These are phyloP conservation scores for Claviceps sp. DNA, from an alignment of 2,329 filamentous ascomycete species.

Conservation along the genomic window DNA sequence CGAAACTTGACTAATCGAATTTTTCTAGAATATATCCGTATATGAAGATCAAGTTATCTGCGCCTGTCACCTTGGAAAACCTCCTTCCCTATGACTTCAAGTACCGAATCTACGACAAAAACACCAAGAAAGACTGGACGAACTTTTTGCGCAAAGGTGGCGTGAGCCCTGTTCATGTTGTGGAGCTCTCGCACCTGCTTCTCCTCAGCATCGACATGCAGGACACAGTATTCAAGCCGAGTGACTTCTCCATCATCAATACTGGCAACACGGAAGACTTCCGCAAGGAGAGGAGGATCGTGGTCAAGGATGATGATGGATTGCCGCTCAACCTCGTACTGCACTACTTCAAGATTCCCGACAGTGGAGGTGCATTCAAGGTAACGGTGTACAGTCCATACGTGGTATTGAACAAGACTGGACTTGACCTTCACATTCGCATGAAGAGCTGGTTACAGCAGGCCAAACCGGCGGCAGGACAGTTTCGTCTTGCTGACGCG, in stretches of 20 bases:
- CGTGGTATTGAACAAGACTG: constrained; percentile 89
- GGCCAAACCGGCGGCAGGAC: constrained; percentile 70
- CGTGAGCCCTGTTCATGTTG: constrained; percentile 91
- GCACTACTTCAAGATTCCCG: constrained; percentile 80
- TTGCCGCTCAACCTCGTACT: constrained; percentile 69
- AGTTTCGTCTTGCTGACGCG: constrained; percentile 44
- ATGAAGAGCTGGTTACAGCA: constrained; percentile 82
- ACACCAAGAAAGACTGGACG: constrained; percentile 96
- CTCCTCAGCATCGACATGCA: constrained; percentile 93
- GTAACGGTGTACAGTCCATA: constrained; percentile 93
- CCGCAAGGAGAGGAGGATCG: constrained; percentile 62
- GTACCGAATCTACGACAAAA: constrained; percentile 97
- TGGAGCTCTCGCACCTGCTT: constrained; percentile 86
- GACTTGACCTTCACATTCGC: constrained; percentile 73
- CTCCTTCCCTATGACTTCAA: constrained; percentile 96
- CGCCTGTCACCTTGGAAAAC: constrained; percentile 89
- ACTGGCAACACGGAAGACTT: constrained; percentile 80
- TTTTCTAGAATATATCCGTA: constrained; percentile 64
- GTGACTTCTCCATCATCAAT: constrained; percentile 96
- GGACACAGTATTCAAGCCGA: constrained; percentile 85
- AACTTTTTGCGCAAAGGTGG: constrained; percentile 96
- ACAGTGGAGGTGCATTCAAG: constrained; percentile 91
- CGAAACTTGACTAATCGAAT: not conserved
- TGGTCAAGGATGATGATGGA: constrained; percentile 75
- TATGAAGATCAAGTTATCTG: constrained; percentile 85